Conservation (phyloP, 2,329 filamentous ascomycete species). For the Botrytis byssoidea region DNA sequence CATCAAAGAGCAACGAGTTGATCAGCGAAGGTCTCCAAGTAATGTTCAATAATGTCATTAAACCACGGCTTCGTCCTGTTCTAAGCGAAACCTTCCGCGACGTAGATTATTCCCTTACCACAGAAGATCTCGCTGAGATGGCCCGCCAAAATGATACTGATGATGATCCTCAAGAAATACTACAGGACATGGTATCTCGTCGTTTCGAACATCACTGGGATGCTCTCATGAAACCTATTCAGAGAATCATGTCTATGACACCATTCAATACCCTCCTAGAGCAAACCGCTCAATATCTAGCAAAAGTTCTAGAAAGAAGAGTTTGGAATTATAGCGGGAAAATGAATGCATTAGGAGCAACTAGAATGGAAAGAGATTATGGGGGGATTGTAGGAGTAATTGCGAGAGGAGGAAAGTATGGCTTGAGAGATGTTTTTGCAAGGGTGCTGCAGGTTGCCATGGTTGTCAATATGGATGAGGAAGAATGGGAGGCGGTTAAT, state of each 20-base stretch:
- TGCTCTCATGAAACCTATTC: constrained; percentile 77
- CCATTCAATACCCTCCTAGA: constrained; percentile 72
- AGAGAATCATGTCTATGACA: constrained; percentile 75
- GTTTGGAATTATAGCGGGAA: constrained; percentile 75
- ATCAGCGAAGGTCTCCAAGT: constrained; percentile 81
- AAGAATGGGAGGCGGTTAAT: constrained; percentile 83
- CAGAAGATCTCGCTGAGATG: constrained; percentile 58
- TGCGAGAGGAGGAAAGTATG: constrained; percentile 68
- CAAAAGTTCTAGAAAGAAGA: constrained; percentile 77
- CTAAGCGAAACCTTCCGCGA: constrained; percentile 89
- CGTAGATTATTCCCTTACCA: constrained; percentile 74
- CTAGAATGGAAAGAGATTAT: constrained; percentile 81
- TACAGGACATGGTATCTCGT: constrained; percentile 67
- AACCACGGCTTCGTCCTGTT: constrained; percentile 78
- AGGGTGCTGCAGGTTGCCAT: constrained; percentile 77
- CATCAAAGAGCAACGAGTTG: constrained; percentile 75
- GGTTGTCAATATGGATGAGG: constrained; percentile 91
- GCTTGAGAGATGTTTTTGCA: constrained; percentile 72
- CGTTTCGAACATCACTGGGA: constrained; percentile 87
- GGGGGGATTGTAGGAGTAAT: constrained; percentile 69
- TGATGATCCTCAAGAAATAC: constrained; percentile 47
- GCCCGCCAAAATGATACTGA: constrained; percentile 50
- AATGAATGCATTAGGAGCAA: constrained; percentile 76
- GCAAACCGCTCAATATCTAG: constrained; percentile 17
- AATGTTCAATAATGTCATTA: constrained; percentile 83